Base-by-base conservation (phyloP, 2,329 filamentous ascomycete genomes). In the Xylaria sp. region DNA sequence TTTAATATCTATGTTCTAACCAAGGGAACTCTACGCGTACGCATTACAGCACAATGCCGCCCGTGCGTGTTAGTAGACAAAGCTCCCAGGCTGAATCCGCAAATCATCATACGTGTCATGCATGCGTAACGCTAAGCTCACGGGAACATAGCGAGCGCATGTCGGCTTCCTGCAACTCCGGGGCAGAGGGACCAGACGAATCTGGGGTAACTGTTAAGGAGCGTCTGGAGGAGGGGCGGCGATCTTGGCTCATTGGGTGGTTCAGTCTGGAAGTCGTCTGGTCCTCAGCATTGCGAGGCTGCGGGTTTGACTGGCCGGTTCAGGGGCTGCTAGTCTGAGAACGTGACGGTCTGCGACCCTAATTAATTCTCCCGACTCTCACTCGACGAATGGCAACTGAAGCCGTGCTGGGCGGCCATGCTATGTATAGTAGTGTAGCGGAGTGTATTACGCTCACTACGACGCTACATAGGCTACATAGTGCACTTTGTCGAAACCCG, bases 161-260 rank as follows among this genome's bases (percentile, higher is more conserved):
- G 56, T 71, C 62, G 69, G 69, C 65, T 65, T 57, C 57, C 66
- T 71, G 56, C 63, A 65, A 60, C 56, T 54, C 63, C 59, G 66
- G 54, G 66, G 58, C 39, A 63, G 65, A 68, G 60, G 25, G 39
- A 54, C 64, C 44, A 64, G 55, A 60, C 46, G 60, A 72, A 68
- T 72, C 70, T 67, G 70, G 70, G 70, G 70, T 71, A 67, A 67
- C 70, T 66, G 69, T 70, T 44, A 66, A 61, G 32, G 23, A 57
- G 39, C 32, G 32, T 46, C 41, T 62, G 65, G 48, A 41, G 68
- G 68, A 66, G 70, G 68, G 64, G n/a, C 28, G 4, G 56, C 23
- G 15, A 32, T 23, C 37, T 9, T 23, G 52, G 34, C 39, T 50
- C 46, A 70, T 72, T 72, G 70, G 70, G 48, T 46, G 25, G 39